Conservation (phyloP, 2,329 filamentous ascomycete species). For the Alternaria novae-zelandiae region DNA sequence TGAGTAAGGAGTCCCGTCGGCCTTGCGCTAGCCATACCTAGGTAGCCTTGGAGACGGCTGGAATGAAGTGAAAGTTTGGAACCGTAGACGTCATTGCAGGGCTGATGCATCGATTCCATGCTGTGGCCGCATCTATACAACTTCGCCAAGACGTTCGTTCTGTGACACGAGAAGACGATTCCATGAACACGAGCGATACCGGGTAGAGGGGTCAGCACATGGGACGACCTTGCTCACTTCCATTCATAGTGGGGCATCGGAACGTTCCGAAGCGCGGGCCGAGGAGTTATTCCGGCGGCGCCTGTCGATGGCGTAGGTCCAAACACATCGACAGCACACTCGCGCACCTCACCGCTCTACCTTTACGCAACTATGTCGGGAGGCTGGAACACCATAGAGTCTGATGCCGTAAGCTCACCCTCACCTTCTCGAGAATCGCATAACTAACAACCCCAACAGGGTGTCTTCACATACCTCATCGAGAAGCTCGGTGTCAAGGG, state of each 20-base stretch:
- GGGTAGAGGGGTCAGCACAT: not conserved
- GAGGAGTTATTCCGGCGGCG: conserved; percentile 21
- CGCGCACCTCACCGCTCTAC: not conserved
- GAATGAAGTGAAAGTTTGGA: not conserved
- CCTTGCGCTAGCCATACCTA: not conserved
- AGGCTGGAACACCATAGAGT: conserved; percentile 31
- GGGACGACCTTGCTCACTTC: not conserved
- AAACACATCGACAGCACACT: conserved; percentile 13
- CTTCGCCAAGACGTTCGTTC: not conserved
- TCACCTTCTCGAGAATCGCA: not conserved
- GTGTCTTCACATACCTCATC: conserved; percentile 96
- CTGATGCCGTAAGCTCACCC: conserved; percentile 73
- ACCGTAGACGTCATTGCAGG: not conserved
- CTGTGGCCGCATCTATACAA: not conserved
- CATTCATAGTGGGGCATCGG: conserved; percentile 10
- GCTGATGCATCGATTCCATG: not conserved
- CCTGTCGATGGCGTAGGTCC: conserved; percentile 20
- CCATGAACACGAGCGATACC: not conserved
- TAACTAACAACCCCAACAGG: conserved; percentile 57
- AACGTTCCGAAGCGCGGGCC: conserved; percentile 26
- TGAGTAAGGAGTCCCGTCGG: not conserved
- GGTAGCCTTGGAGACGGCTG: not conserved
- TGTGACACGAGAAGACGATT: not conserved
- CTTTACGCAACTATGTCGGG: conserved; percentile 21
- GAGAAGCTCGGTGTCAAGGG: conserved; percentile 89